phyloP scores from a whole-genome alignment of 73 alveolate genomes.

The Tetrahymena elliotti region DNA sequence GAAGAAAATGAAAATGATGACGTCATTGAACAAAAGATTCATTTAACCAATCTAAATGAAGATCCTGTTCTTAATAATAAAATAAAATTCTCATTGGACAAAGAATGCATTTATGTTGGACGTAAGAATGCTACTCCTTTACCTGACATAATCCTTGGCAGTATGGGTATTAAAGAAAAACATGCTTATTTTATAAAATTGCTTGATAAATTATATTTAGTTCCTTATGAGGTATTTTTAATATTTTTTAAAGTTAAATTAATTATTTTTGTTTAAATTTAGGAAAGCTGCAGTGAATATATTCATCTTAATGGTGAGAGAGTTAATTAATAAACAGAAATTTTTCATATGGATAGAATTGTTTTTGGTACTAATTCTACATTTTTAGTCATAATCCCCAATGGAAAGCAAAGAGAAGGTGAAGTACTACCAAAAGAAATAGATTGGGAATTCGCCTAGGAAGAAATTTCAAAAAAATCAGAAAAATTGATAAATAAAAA shows the following conservation, averaged over 20 bases:
- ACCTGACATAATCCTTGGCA: slow-evolving; percentile 80
- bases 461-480: slow-evolving; percentile 18
- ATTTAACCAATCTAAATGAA: slow-evolving; percentile 83
- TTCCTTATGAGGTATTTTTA: slow-evolving; percentile 34
- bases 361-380: slow-evolving; percentile 66
- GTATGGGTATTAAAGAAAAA: slow-evolving; percentile 78
- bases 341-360: slow-evolving; percentile 56
- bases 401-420: not conserved
- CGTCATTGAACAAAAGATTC: slow-evolving; percentile 58
- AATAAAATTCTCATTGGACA: slow-evolving; percentile 56
- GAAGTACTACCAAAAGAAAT: slow-evolving; percentile 5
- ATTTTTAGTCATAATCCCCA: slow-evolving; percentile 49
- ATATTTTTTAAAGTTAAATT: not conserved
- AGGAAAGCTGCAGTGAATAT: slow-evolving; percentile 34
- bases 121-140: slow-evolving; percentile 81
- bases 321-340: not conserved
- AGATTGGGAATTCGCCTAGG: slow-evolving; percentile 39
- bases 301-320: slow-evolving; percentile 44
- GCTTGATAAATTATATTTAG: slow-evolving; percentile 33
- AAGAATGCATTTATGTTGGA: slow-evolving; percentile 78
- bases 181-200: slow-evolving; percentile 58
- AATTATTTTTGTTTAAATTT: not conserved
- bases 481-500: slow-evolving; percentile 8
- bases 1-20: slow-evolving; percentile 38
- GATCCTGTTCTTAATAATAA: slow-evolving; percentile 86